Evolutionary conservation across 345 rosid genomes (phyloP).

Genomic region (Sisymbrium altissimum): DNA sequence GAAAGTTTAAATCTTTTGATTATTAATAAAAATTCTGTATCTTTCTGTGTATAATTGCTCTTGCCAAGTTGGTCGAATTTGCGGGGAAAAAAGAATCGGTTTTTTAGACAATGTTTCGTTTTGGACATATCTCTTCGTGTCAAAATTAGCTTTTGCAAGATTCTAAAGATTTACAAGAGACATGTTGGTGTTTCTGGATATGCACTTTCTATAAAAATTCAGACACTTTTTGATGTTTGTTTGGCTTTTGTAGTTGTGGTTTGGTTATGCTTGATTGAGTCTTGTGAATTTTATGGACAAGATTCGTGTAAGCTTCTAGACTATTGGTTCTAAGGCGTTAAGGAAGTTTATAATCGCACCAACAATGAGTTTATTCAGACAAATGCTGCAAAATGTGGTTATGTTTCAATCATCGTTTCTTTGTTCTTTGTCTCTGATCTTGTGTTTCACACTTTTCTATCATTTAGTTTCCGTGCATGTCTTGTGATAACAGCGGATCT

Average conservation of each 20-base stretch:
- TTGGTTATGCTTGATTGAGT: constrained; percentile 5
- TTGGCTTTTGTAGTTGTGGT: constrained; percentile 9
- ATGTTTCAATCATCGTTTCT: not conserved
- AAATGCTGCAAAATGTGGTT: not conserved
- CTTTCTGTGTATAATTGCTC: not conserved
- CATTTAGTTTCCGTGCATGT: not conserved
- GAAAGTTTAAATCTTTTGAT: constrained; percentile 8
- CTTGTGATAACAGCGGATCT: not conserved
- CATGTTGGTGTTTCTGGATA: not conserved
- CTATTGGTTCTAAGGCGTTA: not conserved
- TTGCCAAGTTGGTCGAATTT: not conserved
- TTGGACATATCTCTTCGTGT: not conserved
- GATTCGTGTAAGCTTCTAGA: not conserved
- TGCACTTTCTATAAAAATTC: not conserved
- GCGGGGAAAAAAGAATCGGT: not conserved
- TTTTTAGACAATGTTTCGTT: not conserved
- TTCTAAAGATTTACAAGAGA: no score
- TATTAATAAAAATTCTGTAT: not conserved
- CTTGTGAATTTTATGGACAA: not conserved
- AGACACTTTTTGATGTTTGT: not conserved
- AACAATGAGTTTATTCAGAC: not conserved
- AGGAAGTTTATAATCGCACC: not conserved
- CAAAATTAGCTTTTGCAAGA: not conserved
- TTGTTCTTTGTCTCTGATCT: not conserved
- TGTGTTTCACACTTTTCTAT: not conserved